phyloP scores from a whole-genome alignment of 2,329 filamentous ascomycete genomes.

The Sporothrix brasiliensis region DNA sequence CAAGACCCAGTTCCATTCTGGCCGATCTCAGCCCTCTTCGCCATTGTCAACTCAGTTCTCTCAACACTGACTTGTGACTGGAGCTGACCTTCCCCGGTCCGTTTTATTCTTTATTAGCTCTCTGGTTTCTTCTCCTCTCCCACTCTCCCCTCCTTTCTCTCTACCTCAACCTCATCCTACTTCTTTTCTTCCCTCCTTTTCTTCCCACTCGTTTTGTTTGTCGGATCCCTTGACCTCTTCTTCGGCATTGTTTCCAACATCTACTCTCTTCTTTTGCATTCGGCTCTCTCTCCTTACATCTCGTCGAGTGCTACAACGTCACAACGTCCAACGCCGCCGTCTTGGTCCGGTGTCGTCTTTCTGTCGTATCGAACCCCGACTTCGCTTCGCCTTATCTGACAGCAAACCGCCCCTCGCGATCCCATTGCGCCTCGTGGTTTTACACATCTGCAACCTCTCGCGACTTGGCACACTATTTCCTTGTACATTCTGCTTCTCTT shows the following conservation, averaged over 20 bases:
- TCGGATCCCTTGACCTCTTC: not conserved
- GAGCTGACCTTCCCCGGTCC: constrained; percentile 5
- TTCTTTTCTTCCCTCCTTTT: not conserved
- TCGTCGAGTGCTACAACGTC: not conserved
- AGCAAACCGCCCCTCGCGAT: not conserved
- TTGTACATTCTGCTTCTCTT: not conserved
- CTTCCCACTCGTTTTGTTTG: not conserved
- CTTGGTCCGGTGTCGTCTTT: not conserved
- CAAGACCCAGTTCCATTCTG: not conserved
- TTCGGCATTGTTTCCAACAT: not conserved
- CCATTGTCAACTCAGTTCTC: not conserved
- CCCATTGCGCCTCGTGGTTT: not conserved
- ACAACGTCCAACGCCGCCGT: not conserved
- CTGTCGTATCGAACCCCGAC: not conserved
- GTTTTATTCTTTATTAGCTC: constrained; percentile 23
- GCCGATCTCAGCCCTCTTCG: not conserved
- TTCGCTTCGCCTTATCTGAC: constrained; percentile 2
- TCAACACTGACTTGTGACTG: not conserved
- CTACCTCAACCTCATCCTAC: not conserved
- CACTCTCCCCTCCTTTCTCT: constrained; percentile 2
- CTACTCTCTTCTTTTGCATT: not conserved
- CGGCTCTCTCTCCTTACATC: not conserved
- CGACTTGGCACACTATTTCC: not conserved
- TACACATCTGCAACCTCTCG: not conserved
- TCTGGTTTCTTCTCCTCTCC: constrained; percentile 16